Percentiles rank a stretch among this genome's conserved stretches.
Conservation (phyloP, 176 grass and related monocot genomes). For the Oryza nivara region DNA sequence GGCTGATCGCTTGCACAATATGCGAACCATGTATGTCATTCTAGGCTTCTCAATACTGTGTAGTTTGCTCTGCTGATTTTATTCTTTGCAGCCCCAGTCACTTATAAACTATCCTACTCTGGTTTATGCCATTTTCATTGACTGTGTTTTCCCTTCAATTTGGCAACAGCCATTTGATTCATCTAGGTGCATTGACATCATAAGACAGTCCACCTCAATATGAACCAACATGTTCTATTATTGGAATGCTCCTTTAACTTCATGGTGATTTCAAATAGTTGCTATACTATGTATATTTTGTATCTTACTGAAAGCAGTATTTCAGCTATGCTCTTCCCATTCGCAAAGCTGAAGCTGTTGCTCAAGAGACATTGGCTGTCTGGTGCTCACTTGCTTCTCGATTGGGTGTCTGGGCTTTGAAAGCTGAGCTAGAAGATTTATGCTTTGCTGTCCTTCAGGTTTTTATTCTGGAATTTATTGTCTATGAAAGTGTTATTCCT, state of each 20-base stretch:
- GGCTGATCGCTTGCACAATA: conserved; percentile 95
- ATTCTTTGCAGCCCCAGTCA: not conserved
- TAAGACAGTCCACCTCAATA: conserved; percentile 23
- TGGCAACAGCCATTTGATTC: conserved; percentile 17
- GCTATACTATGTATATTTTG: conserved; percentile 27
- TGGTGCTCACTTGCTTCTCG: conserved; percentile 97
- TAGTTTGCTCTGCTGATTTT: conserved; percentile 16
- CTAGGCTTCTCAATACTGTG: conserved; percentile 25
- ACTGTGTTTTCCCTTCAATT: conserved; percentile 20
- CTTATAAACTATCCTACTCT: conserved; percentile 24
- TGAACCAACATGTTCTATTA: conserved; percentile 19
- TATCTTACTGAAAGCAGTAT: conserved; percentile 40
- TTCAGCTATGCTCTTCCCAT: conserved; percentile 91
- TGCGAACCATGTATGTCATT: conserved; percentile 89
- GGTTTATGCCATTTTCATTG: conserved; percentile 2
- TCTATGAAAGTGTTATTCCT: conserved; percentile 13
- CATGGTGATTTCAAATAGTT: conserved; percentile 29
- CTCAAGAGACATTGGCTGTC: conserved; percentile 90
- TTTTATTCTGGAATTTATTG: conserved; percentile 38
- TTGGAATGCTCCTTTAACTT: conserved; percentile 25
- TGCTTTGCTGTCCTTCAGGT: conserved; percentile 99
- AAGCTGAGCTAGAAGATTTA: conserved; percentile 97
- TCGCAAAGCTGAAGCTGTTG: conserved; percentile 97
- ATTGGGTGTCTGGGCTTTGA: conserved; percentile 98
- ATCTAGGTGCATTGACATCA: conserved; percentile 14